Base-by-base conservation (phyloP, 208 protist genomes). In the Acanthamoeba royreba region DNA sequence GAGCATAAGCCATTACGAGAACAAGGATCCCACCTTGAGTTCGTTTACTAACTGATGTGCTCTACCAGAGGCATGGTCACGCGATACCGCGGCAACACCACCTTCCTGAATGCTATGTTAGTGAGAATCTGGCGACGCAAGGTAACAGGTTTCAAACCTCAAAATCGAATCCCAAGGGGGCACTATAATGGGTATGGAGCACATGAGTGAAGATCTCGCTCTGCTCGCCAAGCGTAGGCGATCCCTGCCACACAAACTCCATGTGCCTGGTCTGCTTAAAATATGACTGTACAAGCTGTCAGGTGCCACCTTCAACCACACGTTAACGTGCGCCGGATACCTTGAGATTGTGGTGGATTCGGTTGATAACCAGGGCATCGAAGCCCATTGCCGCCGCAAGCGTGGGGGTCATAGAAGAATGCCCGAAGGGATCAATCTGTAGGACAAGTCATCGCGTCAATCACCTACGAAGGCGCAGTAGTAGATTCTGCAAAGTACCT, bases 291-390 rank as follows among this genome's bases (percentile, higher is more conserved):
- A n/a, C n/a, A n/a, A n/a, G n/a, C n/a, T n/a, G n/a, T n/a, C n/a
- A n/a, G n/a, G n/a, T n/a, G n/a, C n/a, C n/a, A n/a, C n/a, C n/a
- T n/a, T n/a, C n/a, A n/a, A n/a, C n/a, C n/a, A n/a, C n/a, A n/a
- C n/a, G n/a, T n/a, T n/a, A n/a, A n/a, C n/a, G n/a, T n/a, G n/a
- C n/a, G n/a, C n/a, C n/a, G n/a, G n/a, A n/a, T n/a, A n/a, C 19
- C 86, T 97, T 97, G 28, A 92, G 40, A 22, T 25, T 13, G 45
- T 85, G 38, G 40, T 92, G 91, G 13, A 97, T 96, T 85, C 96
- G 93, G 72, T 97, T 97, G n/a, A 97, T 96, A n/a, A 97, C 95
- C 0, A 97, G n/a, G 11, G 89, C 94, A n/a, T 97, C 95, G 46
- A 95, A 97, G 13, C 96, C 93, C 77, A 96, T 94, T 22, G 63